phyloP scores from a whole-genome alignment of 148 eudicot genomes.

The Chenopodium berlandieri region DNA sequence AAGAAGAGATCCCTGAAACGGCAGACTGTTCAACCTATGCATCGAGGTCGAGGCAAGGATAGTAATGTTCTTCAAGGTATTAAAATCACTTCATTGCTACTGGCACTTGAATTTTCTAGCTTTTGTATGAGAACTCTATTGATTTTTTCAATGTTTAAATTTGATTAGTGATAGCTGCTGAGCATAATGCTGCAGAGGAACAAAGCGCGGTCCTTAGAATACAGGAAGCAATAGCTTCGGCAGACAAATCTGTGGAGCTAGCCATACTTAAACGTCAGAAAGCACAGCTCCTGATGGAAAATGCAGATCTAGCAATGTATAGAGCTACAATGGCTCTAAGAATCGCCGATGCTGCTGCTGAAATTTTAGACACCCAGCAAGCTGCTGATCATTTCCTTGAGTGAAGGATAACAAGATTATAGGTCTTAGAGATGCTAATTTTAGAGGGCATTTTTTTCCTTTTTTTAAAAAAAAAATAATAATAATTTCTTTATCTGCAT shows the following conservation, averaged over 20 bases:
- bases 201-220: constrained; percentile 37
- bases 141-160: neutral
- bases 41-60: constrained; percentile 64
- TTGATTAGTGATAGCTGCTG: constrained; percentile 49
- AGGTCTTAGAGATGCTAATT: constrained; percentile 13
- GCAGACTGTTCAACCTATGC: constrained; percentile 29
- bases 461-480: too few relatives aligned
- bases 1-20: constrained; percentile 82
- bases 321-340: constrained; percentile 76
- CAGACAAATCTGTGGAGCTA: constrained; percentile 39
- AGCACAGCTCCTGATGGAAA: constrained; percentile 77
- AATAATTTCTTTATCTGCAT: neutral
- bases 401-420: constrained; percentile 8
- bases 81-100: neutral
- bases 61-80: constrained; percentile 57
- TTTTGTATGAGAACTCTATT: neutral
- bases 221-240: constrained; percentile 65
- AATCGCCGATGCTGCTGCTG: constrained; percentile 68
- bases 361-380: constrained; percentile 28
- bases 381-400: constrained; percentile 38
- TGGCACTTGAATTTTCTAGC: neutral
- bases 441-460: neutral
- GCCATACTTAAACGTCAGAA: constrained; percentile 67
- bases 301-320: constrained; percentile 74
- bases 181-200: constrained; percentile 40